Conservation (phyloP, 495 filamentous ascomycete species). For the Aspergillus funiculosus region DNA sequence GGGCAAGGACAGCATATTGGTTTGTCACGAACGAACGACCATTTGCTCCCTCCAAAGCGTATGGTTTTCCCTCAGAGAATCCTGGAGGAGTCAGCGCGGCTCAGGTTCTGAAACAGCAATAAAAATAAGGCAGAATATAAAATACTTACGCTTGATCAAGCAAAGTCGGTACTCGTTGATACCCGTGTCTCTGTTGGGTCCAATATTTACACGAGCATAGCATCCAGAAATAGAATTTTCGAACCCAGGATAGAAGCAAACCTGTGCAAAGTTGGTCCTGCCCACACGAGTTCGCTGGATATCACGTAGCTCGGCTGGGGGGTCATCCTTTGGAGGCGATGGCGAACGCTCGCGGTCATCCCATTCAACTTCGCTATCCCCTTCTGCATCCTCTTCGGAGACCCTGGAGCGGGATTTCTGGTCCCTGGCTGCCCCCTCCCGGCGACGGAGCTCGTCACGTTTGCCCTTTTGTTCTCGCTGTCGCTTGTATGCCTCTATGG, state of each 20-base stretch:
- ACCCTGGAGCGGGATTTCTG: conserved; percentile 43
- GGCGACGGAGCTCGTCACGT: conserved; percentile 63
- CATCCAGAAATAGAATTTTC: conserved; percentile 71
- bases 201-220: conserved; percentile 75
- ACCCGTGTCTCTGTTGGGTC: conserved; percentile 60
- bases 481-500: conserved; percentile 77
- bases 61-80: conserved; percentile 71
- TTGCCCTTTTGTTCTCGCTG: conserved; percentile 75
- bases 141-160: conserved; percentile 69
- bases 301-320: conserved; percentile 66
- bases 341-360: conserved; percentile 48
- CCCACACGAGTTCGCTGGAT: conserved; percentile 77
- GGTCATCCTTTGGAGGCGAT: conserved; percentile 46
- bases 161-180: conserved; percentile 77
- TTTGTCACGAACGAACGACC: conserved; percentile 70
- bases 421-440: conserved; percentile 54
- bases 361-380: conserved; percentile 77
- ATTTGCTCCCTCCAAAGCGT: conserved; percentile 64
- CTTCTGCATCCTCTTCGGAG: conserved; percentile 63
- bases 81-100: conserved; percentile 47
- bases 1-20: conserved; percentile 64
- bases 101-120: not conserved
- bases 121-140: not conserved
- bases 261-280: conserved; percentile 70
- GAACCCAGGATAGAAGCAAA: conserved; percentile 89